Evolutionary conservation across 2,329 filamentous ascomycete genomes (phyloP).

Genomic region (Nemania bipapillata): DNA sequence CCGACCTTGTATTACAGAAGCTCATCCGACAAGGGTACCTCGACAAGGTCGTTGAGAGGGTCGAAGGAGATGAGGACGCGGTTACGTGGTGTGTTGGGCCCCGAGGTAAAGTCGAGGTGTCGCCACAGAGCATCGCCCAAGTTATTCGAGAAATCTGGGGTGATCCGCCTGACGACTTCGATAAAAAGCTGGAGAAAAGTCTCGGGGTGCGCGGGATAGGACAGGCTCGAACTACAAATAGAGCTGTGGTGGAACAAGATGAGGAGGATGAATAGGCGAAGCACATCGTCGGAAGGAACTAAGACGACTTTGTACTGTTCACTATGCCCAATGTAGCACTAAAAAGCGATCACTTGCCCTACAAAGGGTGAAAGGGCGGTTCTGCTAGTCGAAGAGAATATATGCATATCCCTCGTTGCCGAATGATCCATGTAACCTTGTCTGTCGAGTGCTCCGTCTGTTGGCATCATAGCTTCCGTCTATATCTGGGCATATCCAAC

Average conservation of each 20-base stretch:
- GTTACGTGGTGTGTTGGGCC: slow-evolving; percentile 87
- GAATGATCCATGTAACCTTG: neutral
- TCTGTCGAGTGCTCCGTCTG: neutral
- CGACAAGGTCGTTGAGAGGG: slow-evolving; percentile 74
- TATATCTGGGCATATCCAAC: neutral
- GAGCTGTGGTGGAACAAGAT: slow-evolving; percentile 36
- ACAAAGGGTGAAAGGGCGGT: neutral
- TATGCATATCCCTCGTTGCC: neutral
- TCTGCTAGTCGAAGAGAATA: neutral
- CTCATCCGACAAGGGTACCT: slow-evolving; percentile 88
- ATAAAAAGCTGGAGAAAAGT: slow-evolving; percentile 70
- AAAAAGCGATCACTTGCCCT: neutral
- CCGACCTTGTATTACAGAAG: slow-evolving; percentile 76
- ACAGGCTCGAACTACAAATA: slow-evolving; percentile 37
- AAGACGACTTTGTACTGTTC: neutral
- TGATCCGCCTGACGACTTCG: slow-evolving; percentile 63
- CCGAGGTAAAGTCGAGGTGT: slow-evolving; percentile 85
- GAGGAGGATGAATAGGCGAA: slow-evolving; percentile 19
- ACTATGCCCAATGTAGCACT: neutral
- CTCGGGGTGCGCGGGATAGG: slow-evolving; percentile 61
- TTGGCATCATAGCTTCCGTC: neutral
- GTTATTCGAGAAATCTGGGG: slow-evolving; percentile 73
- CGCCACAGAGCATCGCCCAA: slow-evolving; percentile 76
- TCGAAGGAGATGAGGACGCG: slow-evolving; percentile 74
- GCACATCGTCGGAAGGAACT: neutral